Evolutionary conservation across 345 rosid species (phyloP).

Genomic region (Raphanus raphanistrum): DNA sequence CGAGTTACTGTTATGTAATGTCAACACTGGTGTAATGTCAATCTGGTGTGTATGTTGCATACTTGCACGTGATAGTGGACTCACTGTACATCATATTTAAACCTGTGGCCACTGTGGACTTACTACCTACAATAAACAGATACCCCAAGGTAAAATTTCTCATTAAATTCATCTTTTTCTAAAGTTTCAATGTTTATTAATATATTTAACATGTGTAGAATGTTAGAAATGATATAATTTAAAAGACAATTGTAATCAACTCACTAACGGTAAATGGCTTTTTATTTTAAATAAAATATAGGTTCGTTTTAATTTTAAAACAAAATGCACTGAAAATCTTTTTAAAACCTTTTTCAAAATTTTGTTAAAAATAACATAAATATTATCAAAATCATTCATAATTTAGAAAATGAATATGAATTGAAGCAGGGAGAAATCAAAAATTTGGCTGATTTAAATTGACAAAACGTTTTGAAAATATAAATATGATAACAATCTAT

Average conservation of each 20-base stretch:
- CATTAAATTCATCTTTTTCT: neutral
- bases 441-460: neutral
- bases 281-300: too few species aligned
- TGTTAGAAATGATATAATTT: neutral
- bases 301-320: too few species aligned
- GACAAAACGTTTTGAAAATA: too few species aligned
- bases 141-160: neutral
- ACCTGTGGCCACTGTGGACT: conserved; percentile 94
- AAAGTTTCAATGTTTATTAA: neutral
- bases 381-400: neutral
- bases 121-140: conserved; percentile 62
- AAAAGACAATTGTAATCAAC: neutral
- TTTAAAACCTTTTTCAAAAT: too few species aligned
- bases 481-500: too few species aligned
- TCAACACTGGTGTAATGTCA: too few species aligned
- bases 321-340: too few species aligned
- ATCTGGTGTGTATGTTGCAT: too few species aligned
- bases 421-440: neutral
- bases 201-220: neutral
- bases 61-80: too few species aligned
- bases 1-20: too few species aligned
- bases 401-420: neutral
- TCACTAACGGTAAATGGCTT: neutral
- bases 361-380: too few species aligned
- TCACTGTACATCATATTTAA: too few species aligned